A percentile compares a stretch with the other conserved stretches of the same genome.
Evolutionary conservation across 1,284 basidiomycete genomes (phyloP).

Genomic region (Boletus holoroseus): DNA sequence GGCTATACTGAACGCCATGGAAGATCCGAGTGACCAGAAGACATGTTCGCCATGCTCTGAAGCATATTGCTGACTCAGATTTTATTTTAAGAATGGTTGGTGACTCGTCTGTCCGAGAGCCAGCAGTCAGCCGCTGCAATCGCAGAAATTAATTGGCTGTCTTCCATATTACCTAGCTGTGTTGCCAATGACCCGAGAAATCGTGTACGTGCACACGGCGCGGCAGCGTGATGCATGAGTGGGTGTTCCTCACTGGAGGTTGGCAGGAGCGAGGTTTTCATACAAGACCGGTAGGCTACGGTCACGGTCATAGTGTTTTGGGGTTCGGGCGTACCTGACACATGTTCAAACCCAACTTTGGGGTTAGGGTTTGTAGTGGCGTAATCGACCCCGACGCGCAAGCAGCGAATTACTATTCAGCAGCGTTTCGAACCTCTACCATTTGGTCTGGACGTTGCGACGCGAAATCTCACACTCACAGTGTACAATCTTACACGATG

Average conservation of each 20-base stretch:
- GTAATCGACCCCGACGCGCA: slow-evolving; percentile 4
- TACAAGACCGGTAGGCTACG: neutral
- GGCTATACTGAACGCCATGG: neutral
- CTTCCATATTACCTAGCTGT: slow-evolving; percentile 3
- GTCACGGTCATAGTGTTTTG: neutral
- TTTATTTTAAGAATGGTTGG: neutral
- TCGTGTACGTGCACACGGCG: neutral
- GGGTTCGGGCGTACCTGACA: too few species aligned
- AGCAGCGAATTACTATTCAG: neutral
- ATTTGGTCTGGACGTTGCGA: neutral
- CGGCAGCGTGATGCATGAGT: neutral
- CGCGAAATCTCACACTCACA: neutral
- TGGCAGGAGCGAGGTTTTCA: slow-evolving; percentile 5
- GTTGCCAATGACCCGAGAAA: neutral
- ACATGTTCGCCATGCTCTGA: slow-evolving; percentile 3
- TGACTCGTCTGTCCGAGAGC: neutral
- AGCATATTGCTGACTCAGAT: neutral
- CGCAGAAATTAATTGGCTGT: neutral
- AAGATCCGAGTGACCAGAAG: neutral
- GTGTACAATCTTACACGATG: slow-evolving; percentile 10
- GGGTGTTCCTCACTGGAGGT: neutral
- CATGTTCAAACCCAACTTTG: slow-evolving; percentile 14
- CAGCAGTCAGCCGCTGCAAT: neutral
- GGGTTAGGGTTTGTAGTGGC: slow-evolving; percentile 21
- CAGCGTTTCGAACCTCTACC: neutral